Conservation (phyloP, 148 eudicot species). For the Cornus controversa region DNA sequence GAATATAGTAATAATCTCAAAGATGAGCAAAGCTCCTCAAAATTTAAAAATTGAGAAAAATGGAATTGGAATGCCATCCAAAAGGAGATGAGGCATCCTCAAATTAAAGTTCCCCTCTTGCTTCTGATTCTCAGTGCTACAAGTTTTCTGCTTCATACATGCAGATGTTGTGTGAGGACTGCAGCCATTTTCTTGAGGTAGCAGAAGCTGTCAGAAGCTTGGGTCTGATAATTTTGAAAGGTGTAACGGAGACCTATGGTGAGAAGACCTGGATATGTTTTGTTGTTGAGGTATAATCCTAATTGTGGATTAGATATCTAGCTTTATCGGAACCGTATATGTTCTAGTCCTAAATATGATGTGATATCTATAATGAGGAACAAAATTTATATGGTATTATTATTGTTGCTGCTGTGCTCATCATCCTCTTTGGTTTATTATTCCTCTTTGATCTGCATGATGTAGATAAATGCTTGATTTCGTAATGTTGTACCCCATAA, state of each 20-base stretch:
- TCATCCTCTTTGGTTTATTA: not conserved
- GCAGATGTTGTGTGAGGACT: constrained; percentile 66
- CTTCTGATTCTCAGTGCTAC: not conserved
- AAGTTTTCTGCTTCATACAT: not conserved
- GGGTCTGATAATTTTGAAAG: constrained; percentile 79
- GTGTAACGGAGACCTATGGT: constrained; percentile 59
- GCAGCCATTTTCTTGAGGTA: constrained; percentile 68
- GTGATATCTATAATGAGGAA: not conserved
- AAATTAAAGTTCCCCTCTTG: not conserved
- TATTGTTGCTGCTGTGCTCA: not conserved
- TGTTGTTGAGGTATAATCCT: constrained; percentile 69
- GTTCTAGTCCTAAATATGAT: not conserved
- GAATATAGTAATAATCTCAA: not conserved
- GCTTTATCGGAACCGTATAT: not conserved
- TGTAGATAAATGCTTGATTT: not conserved
- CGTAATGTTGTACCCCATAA: not conserved
- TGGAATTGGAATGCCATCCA: not conserved
- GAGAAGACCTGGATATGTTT: constrained; percentile 81
- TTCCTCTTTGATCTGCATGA: not conserved
- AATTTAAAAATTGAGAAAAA: not conserved
- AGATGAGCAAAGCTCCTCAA: not conserved
- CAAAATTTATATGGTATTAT: not conserved
- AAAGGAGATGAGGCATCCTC: not conserved
- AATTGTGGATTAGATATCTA: not conserved
- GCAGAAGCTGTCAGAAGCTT: constrained; percentile 68